Percentiles rank a stretch among this genome's conserved stretches.
phyloP scores from a whole-genome alignment of 1,139 yeast genomes.

The Zygosaccharomyces sapae region DNA sequence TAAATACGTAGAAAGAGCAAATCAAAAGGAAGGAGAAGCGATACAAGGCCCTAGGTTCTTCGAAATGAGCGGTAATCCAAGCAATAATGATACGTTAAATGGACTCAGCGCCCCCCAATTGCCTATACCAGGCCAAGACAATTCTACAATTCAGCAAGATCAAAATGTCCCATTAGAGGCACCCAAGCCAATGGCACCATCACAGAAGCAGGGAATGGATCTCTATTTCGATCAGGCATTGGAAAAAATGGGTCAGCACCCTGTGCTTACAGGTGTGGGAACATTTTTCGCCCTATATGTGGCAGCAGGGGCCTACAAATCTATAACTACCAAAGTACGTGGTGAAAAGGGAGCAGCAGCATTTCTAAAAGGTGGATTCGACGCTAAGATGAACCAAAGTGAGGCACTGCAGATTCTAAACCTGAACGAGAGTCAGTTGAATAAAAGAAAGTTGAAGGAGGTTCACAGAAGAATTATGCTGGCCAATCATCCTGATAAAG shows the following conservation, averaged over 20 bases:
- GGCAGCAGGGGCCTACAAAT: slow-evolving; percentile 65
- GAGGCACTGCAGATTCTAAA: slow-evolving; percentile 90
- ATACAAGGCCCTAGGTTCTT: background rate
- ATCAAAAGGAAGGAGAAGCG: background rate
- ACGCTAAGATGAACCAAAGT: slow-evolving; percentile 78
- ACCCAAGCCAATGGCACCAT: slow-evolving; percentile 36
- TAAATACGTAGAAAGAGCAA: background rate
- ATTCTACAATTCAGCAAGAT: slow-evolving; percentile 6
- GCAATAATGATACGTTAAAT: background rate
- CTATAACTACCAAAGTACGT: slow-evolving; percentile 57
- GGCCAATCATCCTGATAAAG: slow-evolving; percentile 95
- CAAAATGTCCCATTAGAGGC: slow-evolving; percentile 37
- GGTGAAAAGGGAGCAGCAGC: slow-evolving; percentile 39
- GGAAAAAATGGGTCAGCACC: slow-evolving; percentile 69
- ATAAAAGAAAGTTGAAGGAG: slow-evolving; percentile 78
- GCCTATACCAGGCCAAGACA: slow-evolving; percentile 49
- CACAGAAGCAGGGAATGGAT: slow-evolving; percentile 42
- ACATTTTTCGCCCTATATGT: slow-evolving; percentile 61
- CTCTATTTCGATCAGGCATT: slow-evolving; percentile 64
- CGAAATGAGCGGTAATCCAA: slow-evolving; percentile 8
- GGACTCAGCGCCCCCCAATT: slow-evolving; percentile 50
- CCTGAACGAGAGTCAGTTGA: slow-evolving; percentile 71
- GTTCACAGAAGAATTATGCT: slow-evolving; percentile 91
- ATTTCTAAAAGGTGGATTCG: slow-evolving; percentile 77
- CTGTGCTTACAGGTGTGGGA: slow-evolving; percentile 69